Percentiles rank a stretch among this genome's conserved stretches.
Evolutionary conservation across 1,284 basidiomycete species (phyloP).

Genomic region (Tilletia indica): DNA sequence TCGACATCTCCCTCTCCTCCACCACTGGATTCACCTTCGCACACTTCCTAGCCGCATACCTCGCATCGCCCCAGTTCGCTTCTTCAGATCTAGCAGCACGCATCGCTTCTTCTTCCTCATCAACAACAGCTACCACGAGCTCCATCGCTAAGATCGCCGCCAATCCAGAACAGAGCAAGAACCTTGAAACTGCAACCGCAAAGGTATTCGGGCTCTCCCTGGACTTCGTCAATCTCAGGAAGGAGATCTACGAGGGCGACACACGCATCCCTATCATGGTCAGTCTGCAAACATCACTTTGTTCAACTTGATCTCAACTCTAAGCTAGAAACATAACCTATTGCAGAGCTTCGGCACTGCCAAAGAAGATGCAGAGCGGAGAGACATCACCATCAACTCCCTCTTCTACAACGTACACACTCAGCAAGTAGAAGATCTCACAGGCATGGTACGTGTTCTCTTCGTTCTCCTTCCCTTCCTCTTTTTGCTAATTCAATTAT

Average conservation of each 20-base stretch:
- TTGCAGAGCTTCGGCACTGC: slow-evolving; percentile 85
- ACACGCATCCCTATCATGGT: slow-evolving; percentile 86
- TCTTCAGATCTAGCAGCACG: slow-evolving; percentile 25
- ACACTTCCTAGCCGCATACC: slow-evolving; percentile 70
- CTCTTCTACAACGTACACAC: slow-evolving; percentile 95
- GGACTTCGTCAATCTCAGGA: slow-evolving; percentile 92
- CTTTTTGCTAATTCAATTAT: too few species aligned
- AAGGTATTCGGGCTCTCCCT: slow-evolving; percentile 78
- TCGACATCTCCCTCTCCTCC: slow-evolving; percentile 81
- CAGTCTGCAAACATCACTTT: slow-evolving; percentile 1
- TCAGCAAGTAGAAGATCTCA: slow-evolving; percentile 82
- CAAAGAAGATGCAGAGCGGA: slow-evolving; percentile 79
- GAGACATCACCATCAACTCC: slow-evolving; percentile 94
- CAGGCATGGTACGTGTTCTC: slow-evolving; percentile 61
- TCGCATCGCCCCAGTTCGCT: slow-evolving; percentile 63
- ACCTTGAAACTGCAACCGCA: slow-evolving; percentile 93
- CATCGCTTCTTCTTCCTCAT: background rate
- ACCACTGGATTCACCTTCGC: slow-evolving; percentile 92
- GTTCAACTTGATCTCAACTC: too few species aligned
- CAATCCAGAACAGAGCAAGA: slow-evolving; percentile 97
- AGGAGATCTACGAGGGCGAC: slow-evolving; percentile 77
- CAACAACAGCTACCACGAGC: slow-evolving; percentile 19
- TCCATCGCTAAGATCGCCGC: slow-evolving; percentile 75
- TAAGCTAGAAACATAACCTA: background rate
- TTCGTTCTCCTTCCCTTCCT: background rate